phyloP scores from a whole-genome alignment of 805 yeast genomes.

The Candida ponderosae region DNA sequence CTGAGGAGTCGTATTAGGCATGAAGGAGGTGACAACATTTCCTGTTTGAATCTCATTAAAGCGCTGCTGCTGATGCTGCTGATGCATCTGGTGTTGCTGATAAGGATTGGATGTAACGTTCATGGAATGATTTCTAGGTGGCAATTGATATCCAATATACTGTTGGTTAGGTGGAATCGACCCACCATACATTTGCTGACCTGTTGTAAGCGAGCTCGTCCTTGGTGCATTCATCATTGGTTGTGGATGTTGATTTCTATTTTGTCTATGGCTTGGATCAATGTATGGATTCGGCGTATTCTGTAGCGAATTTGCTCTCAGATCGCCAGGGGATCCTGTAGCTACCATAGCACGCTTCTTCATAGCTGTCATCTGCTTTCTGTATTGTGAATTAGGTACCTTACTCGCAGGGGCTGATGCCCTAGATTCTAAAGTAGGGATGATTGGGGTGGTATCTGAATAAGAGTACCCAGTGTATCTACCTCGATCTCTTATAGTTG shows the following conservation, averaged over 20 bases:
- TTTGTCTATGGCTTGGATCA: constrained; percentile 1
- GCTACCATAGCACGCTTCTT: constrained; percentile 47
- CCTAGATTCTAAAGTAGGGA: constrained; percentile 52
- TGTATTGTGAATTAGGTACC: constrained; percentile 49
- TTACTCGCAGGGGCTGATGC: constrained; percentile 17
- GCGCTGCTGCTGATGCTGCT: no score
- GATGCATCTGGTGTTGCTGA: constrained; percentile 2
- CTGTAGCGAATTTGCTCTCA: constrained; percentile 40
- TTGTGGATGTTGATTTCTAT: background rate
- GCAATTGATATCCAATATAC: constrained; percentile 9
- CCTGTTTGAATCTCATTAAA: no score
- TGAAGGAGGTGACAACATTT: no score
- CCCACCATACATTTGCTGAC: constrained; percentile 10
- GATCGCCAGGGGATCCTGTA: constrained; percentile 32
- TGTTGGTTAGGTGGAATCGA: constrained; percentile 1
- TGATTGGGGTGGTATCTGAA: constrained; percentile 62
- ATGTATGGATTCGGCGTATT: constrained; percentile 16
- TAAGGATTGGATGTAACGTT: constrained; percentile 14
- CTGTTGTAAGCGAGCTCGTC: constrained; percentile 31
- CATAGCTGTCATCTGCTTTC: constrained; percentile 62
- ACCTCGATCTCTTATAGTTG: constrained; percentile 58
- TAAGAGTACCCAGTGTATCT: constrained; percentile 45
- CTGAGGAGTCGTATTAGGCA: no score
- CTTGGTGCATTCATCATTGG: constrained; percentile 14
- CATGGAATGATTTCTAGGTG: background rate